A percentile compares a stretch with the other conserved stretches of the same genome.
Conservation (phyloP, 1,284 basidiomycete genomes). For the Fomitopsis palustris region DNA sequence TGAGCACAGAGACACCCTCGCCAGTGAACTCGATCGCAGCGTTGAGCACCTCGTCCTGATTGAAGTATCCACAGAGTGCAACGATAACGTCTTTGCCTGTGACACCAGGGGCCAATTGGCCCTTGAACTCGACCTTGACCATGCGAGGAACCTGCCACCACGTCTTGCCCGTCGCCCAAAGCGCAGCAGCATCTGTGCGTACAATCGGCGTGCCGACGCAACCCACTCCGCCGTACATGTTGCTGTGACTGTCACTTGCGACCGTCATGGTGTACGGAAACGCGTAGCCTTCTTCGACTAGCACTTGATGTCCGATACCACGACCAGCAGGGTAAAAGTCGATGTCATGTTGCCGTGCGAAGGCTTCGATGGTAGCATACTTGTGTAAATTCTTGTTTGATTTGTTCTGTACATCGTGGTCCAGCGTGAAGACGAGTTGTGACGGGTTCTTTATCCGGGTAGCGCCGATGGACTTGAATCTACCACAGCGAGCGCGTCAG, state of each 20-base stretch:
- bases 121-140: conserved; percentile 91
- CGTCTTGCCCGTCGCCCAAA: conserved; percentile 98
- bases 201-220: conserved; percentile 98
- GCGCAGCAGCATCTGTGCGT: conserved; percentile 87
- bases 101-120: conserved; percentile 82
- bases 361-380: conserved; percentile 90
- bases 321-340: conserved; percentile 98
- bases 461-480: conserved; percentile 94
- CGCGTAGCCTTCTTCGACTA: conserved; percentile 95
- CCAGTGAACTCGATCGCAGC: conserved; percentile 98
- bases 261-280: conserved; percentile 93
- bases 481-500: conserved; percentile 27
- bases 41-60: conserved; percentile 96
- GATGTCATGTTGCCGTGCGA: conserved; percentile 82
- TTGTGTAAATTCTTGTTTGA: conserved; percentile 92
- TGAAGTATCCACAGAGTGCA: conserved; percentile 95
- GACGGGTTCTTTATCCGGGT: conserved; percentile 79
- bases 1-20: conserved; percentile 79
- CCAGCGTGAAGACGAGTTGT: conserved; percentile 94
- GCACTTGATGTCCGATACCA: conserved; percentile 96
- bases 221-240: conserved; percentile 98
- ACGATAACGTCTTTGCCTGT: conserved; percentile 99
- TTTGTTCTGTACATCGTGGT: conserved; percentile 98
- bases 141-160: conserved; percentile 99
- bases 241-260: conserved; percentile 96